A percentile compares a stretch with the other conserved stretches of the same genome.
Conservation (phyloP, 2,329 filamentous ascomycete species). For the Aspergillus melleus region DNA sequence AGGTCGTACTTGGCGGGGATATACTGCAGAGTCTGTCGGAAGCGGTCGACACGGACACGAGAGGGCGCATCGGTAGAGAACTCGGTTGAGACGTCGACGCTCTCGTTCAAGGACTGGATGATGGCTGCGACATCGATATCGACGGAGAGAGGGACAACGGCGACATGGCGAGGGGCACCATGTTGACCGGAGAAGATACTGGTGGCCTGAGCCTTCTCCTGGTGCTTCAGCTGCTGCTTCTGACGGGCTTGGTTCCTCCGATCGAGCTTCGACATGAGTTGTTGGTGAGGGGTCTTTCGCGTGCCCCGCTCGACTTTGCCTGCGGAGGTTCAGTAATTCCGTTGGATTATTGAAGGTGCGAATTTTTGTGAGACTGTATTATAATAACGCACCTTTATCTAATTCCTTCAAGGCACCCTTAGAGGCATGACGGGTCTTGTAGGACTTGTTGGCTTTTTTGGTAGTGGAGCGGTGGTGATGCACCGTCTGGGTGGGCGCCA, state of each 20-base stretch:
- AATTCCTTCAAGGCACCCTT: conserved; percentile 84
- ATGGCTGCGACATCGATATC: conserved; percentile 68
- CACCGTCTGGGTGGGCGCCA: conserved; percentile 66
- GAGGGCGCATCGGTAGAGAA: conserved; percentile 59
- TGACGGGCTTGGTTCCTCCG: conserved; percentile 94
- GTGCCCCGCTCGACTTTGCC: conserved; percentile 77
- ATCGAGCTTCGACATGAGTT: conserved; percentile 96
- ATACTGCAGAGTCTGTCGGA: conserved; percentile 93
- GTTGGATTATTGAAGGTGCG: background rate
- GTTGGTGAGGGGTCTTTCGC: conserved; percentile 89
- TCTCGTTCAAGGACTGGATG: conserved; percentile 70
- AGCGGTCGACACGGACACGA: conserved; percentile 76
- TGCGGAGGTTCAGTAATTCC: conserved; percentile 36
- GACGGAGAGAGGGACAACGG: conserved; percentile 78
- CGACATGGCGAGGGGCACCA: conserved; percentile 83
- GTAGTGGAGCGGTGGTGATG: conserved; percentile 91
- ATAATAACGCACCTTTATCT: conserved; percentile 66
- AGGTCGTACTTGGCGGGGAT: conserved; percentile 73
- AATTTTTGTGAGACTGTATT: background rate
- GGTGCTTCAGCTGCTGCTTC: conserved; percentile 77
- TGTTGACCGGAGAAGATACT: conserved; percentile 84
- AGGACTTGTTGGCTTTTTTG: conserved; percentile 83
- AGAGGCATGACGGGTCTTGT: conserved; percentile 87
- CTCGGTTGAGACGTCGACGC: conserved; percentile 74
- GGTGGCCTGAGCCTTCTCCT: conserved; percentile 75